Evolutionary conservation across 106 monocot species (phyloP).

Genomic region (Acorus gramineus): DNA sequence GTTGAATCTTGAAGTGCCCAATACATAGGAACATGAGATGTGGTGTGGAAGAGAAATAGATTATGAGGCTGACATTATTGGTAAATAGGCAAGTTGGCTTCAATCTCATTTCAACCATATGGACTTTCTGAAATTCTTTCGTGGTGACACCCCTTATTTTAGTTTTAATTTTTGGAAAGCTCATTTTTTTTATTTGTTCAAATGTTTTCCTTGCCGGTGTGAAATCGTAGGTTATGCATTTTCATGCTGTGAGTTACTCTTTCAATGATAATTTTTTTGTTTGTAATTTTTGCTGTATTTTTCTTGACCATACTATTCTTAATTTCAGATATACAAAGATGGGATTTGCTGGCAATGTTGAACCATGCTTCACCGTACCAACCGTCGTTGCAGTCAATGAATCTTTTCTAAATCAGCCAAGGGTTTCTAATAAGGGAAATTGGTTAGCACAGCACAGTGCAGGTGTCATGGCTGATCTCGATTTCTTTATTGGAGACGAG

Average conservation of each 20-base stretch:
- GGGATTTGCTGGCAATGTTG: conserved; percentile 94
- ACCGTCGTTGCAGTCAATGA: conserved; percentile 90
- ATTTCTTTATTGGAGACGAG: conserved; percentile 80
- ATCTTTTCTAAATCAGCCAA: conserved; percentile 57
- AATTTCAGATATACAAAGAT: conserved; percentile 70
- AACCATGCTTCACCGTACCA: conserved; percentile 82
- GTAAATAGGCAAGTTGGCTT: no score
- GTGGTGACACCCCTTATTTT: no score
- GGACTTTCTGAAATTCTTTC: no score
- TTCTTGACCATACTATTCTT: conserved; percentile 5
- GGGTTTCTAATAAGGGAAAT: conserved; percentile 56
- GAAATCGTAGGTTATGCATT: no score
- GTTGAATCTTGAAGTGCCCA: no score
- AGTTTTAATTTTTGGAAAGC: no score
- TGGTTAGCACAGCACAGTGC: conserved; percentile 83
- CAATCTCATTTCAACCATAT: no score
- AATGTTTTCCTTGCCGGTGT: no score
- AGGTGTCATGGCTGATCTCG: conserved; percentile 93
- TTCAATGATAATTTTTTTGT: neutral
- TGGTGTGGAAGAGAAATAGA: no score
- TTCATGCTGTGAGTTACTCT: neutral
- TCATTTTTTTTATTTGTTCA: no score
- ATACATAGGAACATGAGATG: no score
- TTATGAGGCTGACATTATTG: no score
- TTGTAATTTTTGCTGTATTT: neutral